phyloP scores from a whole-genome alignment of 2,329 filamentous ascomycete genomes.

The Nothopassalora personata region DNA sequence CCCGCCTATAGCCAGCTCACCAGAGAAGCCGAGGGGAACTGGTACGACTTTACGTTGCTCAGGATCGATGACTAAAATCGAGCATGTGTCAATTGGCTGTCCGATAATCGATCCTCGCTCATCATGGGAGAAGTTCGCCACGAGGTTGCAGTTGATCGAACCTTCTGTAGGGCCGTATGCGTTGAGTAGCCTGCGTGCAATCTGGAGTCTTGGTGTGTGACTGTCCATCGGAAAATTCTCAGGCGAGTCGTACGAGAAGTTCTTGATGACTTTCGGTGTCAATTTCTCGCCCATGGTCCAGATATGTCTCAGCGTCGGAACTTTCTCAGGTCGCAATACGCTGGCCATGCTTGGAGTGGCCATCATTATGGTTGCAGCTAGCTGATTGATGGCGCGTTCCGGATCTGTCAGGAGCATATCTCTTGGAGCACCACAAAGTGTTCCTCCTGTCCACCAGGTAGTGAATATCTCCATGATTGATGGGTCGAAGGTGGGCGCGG shows the following conservation, averaged over 20 bases:
- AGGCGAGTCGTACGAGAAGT: conserved; percentile 11
- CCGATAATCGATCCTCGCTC: conserved; percentile 12
- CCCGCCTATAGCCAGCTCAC: conserved; percentile 12
- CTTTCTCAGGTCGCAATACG: conserved; percentile 10
- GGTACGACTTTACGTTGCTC: neutral
- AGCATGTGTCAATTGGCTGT: conserved; percentile 7
- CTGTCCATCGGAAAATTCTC: conserved; percentile 1
- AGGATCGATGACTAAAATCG: conserved; percentile 6
- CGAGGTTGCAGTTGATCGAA: conserved; percentile 14
- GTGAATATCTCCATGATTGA: conserved; percentile 20
- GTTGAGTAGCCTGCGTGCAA: conserved; percentile 10
- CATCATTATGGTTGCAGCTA: conserved; percentile 13
- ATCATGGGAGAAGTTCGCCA: conserved; percentile 5
- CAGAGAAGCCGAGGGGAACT: conserved; percentile 11
- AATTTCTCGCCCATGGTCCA: conserved; percentile 19
- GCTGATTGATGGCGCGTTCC: conserved; percentile 10
- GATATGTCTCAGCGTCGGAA: conserved; percentile 10
- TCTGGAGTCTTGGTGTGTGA: conserved; percentile 8
- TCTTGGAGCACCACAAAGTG: conserved; percentile 13
- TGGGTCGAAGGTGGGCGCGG: conserved; percentile 14
- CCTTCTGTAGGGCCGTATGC: conserved; percentile 18
- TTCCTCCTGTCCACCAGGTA: conserved; percentile 19
- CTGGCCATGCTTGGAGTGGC: conserved; percentile 16
- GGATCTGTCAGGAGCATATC: conserved; percentile 11
- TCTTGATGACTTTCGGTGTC: conserved; percentile 14